These are phyloP conservation scores for Yamadazyma taylorii DNA, from an alignment of 1,139 yeast genomes.

Conservation along the genomic window DNA sequence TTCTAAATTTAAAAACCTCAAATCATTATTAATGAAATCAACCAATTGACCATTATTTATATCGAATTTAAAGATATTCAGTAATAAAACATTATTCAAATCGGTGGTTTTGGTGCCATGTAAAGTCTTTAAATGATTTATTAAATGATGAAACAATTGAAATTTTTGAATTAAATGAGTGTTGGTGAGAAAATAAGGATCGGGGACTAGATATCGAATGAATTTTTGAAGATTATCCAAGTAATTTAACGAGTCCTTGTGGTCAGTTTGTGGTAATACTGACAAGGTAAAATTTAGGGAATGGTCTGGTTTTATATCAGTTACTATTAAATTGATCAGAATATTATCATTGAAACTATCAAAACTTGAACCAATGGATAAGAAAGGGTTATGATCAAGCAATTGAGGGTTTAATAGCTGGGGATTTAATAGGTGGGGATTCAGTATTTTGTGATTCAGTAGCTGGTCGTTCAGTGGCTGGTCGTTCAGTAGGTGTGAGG, in stretches of 20 bases:
- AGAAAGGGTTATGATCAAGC: neutral
- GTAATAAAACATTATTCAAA: neutral
- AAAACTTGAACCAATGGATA: neutral
- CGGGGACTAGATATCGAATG: neutral
- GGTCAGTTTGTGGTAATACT: neutral
- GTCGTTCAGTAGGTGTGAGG: neutral
- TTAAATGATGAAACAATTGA: neutral
- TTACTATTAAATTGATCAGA: neutral
- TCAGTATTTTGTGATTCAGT: neutral
- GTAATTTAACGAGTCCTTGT: neutral
- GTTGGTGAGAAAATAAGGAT: neutral
- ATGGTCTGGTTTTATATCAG: neutral
- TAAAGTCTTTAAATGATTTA: neutral
- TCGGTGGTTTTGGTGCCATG: neutral
- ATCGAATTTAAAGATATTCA: constrained; percentile 15
- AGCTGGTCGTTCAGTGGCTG: neutral
- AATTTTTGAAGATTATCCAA: neutral
- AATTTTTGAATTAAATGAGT: neutral
- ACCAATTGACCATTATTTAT: constrained; percentile 29
- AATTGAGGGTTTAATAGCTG: neutral
- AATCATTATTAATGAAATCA: constrained; percentile 38
- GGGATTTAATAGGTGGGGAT: neutral
- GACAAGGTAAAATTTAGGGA: neutral
- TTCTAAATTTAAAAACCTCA: constrained; percentile 27
- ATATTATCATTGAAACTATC: neutral